Evolutionary conservation across 352 stramenopile species (phyloP).

Genomic region (Stephanocyclus meneghinianus): DNA sequence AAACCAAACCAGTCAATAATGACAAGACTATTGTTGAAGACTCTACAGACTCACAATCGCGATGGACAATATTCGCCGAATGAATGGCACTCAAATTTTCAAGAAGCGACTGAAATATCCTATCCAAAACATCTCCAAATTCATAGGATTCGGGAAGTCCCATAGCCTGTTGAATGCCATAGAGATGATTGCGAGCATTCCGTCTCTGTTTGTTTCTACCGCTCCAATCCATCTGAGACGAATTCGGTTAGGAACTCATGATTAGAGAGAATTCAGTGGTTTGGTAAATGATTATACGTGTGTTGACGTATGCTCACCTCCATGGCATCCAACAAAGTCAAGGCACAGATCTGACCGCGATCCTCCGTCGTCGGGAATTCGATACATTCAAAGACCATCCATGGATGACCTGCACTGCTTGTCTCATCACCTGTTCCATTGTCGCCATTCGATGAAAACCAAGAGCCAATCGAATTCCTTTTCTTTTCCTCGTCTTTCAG

Average conservation of each 20-base stretch:
- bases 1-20: not conserved
- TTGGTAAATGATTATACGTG: too few relatives aligned
- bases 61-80: conserved; percentile 64
- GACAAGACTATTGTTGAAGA: not conserved
- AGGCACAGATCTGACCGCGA: conserved; percentile 6
- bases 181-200: conserved; percentile 43
- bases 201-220: conserved; percentile 17
- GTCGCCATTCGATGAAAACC: not conserved
- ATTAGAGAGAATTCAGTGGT: too few relatives aligned
- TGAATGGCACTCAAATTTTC: conserved; percentile 61
- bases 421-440: conserved; percentile 15
- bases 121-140: conserved; percentile 71
- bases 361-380: not conserved
- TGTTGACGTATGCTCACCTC: conserved; percentile 20
- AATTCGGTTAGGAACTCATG: not conserved
- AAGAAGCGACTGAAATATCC: conserved; percentile 49
- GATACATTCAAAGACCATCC: conserved; percentile 71
- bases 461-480: not conserved
- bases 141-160: conserved; percentile 39
- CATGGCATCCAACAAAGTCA: conserved; percentile 65
- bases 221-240: conserved; percentile 42
- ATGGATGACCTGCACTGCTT: conserved; percentile 33
- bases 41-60: conserved; percentile 52
- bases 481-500: not conserved
- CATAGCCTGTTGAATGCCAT: conserved; percentile 47